Conservation (phyloP, 2,329 filamentous ascomycete genomes). For the Monosporascus ibericus region DNA sequence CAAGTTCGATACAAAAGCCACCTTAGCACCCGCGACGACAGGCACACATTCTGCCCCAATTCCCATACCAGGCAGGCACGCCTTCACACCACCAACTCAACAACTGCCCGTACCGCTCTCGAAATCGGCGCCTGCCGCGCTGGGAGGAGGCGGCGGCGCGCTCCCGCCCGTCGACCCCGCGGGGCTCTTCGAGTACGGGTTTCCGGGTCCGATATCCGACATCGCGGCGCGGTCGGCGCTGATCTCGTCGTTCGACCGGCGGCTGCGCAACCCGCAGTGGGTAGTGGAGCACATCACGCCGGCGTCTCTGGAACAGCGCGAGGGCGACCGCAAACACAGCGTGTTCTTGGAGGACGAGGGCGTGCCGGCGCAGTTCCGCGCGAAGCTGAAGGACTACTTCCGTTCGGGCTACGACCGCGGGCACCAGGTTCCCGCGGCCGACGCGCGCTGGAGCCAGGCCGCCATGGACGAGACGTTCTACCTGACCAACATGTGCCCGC, state of each 20-base stretch:
- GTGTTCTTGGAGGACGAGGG: slow-evolving; percentile 73
- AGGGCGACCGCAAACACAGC: slow-evolving; percentile 79
- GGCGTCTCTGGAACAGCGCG: slow-evolving; percentile 65
- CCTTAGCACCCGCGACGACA: slow-evolving; percentile 28
- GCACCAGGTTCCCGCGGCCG: slow-evolving; percentile 93
- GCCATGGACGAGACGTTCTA: slow-evolving; percentile 96
- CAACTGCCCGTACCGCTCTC: slow-evolving; percentile 25
- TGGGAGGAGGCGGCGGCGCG: slow-evolving; percentile 17
- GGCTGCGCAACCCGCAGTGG: slow-evolving; percentile 88
- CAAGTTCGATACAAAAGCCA: slow-evolving; percentile 33
- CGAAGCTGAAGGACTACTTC: slow-evolving; percentile 87
- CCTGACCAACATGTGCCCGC: slow-evolving; percentile 94
- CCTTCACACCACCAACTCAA: slow-evolving; percentile 31
- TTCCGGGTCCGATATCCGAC: slow-evolving; percentile 85
- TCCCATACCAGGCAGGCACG: slow-evolving; percentile 53
- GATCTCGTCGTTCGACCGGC: slow-evolving; percentile 84
- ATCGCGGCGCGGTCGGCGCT: slow-evolving; percentile 70
- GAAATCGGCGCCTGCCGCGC: slow-evolving; percentile 25
- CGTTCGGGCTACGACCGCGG: slow-evolving; percentile 92
- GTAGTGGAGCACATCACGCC: slow-evolving; percentile 95
- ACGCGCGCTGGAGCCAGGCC: slow-evolving; percentile 89
- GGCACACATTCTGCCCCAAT: slow-evolving; percentile 27
- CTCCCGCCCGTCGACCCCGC: slow-evolving; percentile 59
- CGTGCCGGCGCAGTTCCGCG: slow-evolving; percentile 83
- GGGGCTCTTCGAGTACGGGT: slow-evolving; percentile 79